Evolutionary conservation across 2,329 filamentous ascomycete genomes (phyloP), one percentile per base, ranked within the genome.

Genomic region (Pestalotiopsis sp.): DNA sequence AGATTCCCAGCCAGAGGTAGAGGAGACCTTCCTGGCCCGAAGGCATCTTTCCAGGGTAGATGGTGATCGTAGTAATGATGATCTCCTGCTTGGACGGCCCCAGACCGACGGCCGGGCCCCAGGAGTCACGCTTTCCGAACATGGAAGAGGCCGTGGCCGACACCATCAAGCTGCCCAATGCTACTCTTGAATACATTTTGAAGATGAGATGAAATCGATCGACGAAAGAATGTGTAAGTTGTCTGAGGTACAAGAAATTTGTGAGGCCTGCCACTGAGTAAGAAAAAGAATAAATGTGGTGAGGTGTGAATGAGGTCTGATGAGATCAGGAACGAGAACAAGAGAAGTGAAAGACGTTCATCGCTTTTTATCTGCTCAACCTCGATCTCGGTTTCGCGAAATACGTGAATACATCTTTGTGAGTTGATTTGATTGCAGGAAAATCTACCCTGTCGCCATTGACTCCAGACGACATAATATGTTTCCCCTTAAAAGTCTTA

Each of bases 1-100:
- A 71, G 35, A 75, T 71, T 20, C 74, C 74, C 30, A 72, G 71
- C 73, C 73, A 75, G 24, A 71, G 66, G 66, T 73, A 75, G 10
- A 75, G 68, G 22, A 68, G 70, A 13, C 73, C 74, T 11, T 67
- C 66, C 64, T 75, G 74, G 22, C 66, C 70, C 10, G 69, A 57
- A 10, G 73, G 73, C 69, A 72, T 74, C 24, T 70, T 66, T 10
- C 74, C 74, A 0, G 74, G 74, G 62, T 73, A 74, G 17, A 74
- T 73, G 20, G 73, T 75, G 30, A 72, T 74, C 1, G 68, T 68
- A 4, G 71, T 71, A 59, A 68, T 69, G 68, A 73, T 68, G 22
- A 75, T 72, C 24, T 71, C 68, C 20, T 69, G 64, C 3, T 66
- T 73, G 24, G 73, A 64, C 1, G 74, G 71, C 3, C 73, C 71